Base-by-base conservation (phyloP, 2,329 filamentous ascomycete genomes). In the Fusarium devonianum region DNA sequence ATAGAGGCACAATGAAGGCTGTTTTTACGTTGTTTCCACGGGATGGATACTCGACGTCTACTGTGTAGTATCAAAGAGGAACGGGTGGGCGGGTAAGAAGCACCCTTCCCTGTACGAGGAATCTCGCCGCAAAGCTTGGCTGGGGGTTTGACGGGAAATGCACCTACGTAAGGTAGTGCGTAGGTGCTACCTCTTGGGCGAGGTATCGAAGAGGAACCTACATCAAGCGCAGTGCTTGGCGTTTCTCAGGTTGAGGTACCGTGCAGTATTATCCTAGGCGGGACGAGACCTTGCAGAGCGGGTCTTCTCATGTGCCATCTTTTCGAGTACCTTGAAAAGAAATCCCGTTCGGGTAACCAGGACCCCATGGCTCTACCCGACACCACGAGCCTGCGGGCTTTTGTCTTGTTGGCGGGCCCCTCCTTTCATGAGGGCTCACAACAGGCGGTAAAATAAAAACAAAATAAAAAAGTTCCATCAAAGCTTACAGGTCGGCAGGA, bases 341-440 rank as follows among this genome's bases (percentile, higher is more conserved):
- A 30, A 55, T 58, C 44, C 32, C 38, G 38, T 41, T 45, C 14
- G 36, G 39, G 57, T 58, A 58, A n/a, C 57, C 53, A 46, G 30
- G 40, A 60, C 53, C 53, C 55, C 48, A 58, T 42, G 39, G 33
- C 49, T 29, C 37, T 52, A 36, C n/a, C n/a, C 21, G n/a, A 9
- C 33, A 58, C 56, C 55, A 58, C 59, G 55, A 56, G 42, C 52
- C 37, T 32, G 46, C 35, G 50, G 47, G 48, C 40, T 53, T 46
- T 40, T 33, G 22, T 32, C n/a, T n/a, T 39, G 37, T 23, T 53
- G 41, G 46, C 19, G 46, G 51, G 46, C 55, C 55, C 55, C 52
- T 50, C 50, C 56, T 33, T 59, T 50, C 46, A 52, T 48, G 56
- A 56, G 41, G 37, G 17, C 17, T 34, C 32, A n/a, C n/a, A n/a